phyloP scores from a whole-genome alignment of 129 eudicot species.

The Sambucus nigra region DNA sequence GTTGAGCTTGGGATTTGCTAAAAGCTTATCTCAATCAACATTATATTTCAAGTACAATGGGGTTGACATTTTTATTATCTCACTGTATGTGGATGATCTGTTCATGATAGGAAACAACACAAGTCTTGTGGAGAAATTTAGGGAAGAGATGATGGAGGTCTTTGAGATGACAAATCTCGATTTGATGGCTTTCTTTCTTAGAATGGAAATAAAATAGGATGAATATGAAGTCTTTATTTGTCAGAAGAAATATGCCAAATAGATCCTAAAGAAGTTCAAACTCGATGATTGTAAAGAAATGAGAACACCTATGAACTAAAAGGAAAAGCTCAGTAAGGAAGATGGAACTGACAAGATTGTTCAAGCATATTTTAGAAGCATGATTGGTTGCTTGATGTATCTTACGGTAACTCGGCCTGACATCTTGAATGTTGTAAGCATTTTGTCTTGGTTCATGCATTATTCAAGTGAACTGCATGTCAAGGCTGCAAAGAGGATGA shows the following conservation, averaged over 20 bases:
- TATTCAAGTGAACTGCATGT: not conserved
- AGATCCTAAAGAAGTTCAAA: not conserved
- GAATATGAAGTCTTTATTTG: not conserved
- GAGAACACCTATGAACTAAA: not conserved
- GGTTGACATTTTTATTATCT: not conserved
- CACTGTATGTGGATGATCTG: constrained; percentile 5
- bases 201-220: not conserved
- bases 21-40: not conserved
- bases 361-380: not conserved
- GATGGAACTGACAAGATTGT: not conserved
- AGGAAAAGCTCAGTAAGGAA: not conserved
- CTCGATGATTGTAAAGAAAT: not conserved
- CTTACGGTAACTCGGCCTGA: constrained; percentile 6
- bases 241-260: constrained; percentile 2
- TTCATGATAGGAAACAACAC: not conserved
- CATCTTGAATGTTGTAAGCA: constrained; percentile 11
- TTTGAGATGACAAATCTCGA: not conserved
- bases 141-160: not conserved
- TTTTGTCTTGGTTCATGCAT: constrained; percentile 10
- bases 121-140: not conserved
- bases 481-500: no score
- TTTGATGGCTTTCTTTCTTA: not conserved
- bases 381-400: no score
- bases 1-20: not conserved
- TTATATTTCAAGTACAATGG: not conserved